phyloP scores from a whole-genome alignment of 306 rosid species.

The Quercus parvula region DNA sequence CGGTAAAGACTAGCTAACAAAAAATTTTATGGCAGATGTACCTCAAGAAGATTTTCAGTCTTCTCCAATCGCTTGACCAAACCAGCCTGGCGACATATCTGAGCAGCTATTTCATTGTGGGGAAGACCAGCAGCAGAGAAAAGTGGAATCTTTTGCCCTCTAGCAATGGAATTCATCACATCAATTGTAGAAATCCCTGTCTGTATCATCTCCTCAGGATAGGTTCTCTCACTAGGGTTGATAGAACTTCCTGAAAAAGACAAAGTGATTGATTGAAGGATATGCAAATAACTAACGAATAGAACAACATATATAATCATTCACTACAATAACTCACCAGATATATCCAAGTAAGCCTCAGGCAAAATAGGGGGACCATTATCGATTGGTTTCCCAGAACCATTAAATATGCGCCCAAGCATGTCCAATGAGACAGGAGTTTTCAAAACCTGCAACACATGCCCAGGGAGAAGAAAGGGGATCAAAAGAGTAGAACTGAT shows the following conservation, averaged over 20 bases:
- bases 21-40: constrained; percentile 23
- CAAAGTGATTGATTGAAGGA: constrained; percentile 1
- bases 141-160: constrained; percentile 98
- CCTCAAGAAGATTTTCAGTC: constrained; percentile 90
- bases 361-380: constrained; percentile 98
- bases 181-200: constrained; percentile 98
- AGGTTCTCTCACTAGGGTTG: constrained; percentile 99
- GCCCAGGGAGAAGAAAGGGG: constrained; percentile 9
- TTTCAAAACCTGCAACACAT: constrained; percentile 73
- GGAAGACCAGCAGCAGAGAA: constrained; percentile 99
- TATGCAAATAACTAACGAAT: neutral
- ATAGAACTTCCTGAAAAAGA: constrained; percentile 79
- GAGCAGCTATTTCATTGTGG: constrained; percentile 98
- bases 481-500: constrained; percentile 2
- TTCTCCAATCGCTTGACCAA: constrained; percentile 95
- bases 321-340: constrained; percentile 52
- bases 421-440: constrained; percentile 98
- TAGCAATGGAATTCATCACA: constrained; percentile 99
- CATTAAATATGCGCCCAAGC: constrained; percentile 99
- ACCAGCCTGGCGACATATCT: constrained; percentile 99
- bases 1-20: neutral
- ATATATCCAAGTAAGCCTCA: constrained; percentile 97
- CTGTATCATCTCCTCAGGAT: constrained; percentile 99
- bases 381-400: constrained; percentile 99
- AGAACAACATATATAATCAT: neutral